Evolutionary conservation across 352 stramenopile species (phyloP).

Genomic region (Phytophthora brassicae): DNA sequence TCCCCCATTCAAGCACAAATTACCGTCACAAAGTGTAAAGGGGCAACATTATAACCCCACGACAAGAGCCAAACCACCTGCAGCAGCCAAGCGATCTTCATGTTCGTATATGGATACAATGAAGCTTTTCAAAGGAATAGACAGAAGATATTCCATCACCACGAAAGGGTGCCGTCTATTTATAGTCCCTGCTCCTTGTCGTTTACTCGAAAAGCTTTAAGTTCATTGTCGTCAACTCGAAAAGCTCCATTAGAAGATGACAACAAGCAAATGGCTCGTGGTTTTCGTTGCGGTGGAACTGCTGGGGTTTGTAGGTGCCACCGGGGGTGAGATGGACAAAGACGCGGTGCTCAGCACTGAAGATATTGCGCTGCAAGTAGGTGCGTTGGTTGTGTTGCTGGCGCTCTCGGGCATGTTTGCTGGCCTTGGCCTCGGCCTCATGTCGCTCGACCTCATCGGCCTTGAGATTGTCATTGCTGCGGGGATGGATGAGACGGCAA

Average conservation of each 20-base stretch:
- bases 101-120: background rate
- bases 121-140: too few species aligned
- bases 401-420: conserved; percentile 91
- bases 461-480: conserved; percentile 95
- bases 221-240: too few species aligned
- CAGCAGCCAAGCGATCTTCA: conserved; percentile 28
- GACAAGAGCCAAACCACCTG: background rate
- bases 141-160: too few species aligned
- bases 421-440: conserved; percentile 95
- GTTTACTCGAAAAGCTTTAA: too few species aligned
- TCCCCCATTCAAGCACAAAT: too few species aligned
- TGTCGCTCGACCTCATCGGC: conserved; percentile 97
- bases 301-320: conserved; percentile 9
- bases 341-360: conserved; percentile 11
- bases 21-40: conserved; percentile 26
- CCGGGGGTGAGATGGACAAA: conserved; percentile 5
- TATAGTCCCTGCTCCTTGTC: background rate
- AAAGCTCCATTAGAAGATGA: background rate
- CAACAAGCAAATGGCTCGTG: background rate
- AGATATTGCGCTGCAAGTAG: conserved; percentile 49
- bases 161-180: background rate
- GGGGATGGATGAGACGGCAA: conserved; percentile 86
- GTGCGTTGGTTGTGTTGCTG: conserved; percentile 59
- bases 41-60: background rate
- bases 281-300: conserved; percentile 8